These are phyloP conservation scores for Serpula lacrymans DNA, from an alignment of 768 basidiomycete species.

Conservation along the genomic window DNA sequence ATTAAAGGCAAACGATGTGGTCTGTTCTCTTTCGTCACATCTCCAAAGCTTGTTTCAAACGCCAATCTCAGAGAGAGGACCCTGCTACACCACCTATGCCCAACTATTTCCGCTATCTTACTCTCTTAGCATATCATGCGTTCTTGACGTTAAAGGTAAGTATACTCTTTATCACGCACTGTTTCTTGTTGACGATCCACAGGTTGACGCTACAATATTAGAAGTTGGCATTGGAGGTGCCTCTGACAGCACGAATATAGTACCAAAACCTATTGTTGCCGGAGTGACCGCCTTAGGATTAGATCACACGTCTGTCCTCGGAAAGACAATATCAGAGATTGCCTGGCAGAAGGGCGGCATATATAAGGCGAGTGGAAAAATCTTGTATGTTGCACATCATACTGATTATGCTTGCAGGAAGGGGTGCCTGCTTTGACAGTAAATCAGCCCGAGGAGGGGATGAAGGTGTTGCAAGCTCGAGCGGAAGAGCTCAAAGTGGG, in stretches of 20 bases:
- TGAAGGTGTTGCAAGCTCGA: constrained; percentile 62
- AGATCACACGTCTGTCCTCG: constrained; percentile 86
- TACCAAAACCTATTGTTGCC: constrained; percentile 85
- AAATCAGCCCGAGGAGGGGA: constrained; percentile 64
- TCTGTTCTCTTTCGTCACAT: constrained; percentile 30
- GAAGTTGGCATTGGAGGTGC: constrained; percentile 96
- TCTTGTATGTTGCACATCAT: neutral
- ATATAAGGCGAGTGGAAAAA: constrained; percentile 62
- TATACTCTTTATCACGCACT: neutral
- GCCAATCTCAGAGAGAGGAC: constrained; percentile 36
- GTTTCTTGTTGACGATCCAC: neutral
- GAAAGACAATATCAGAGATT: constrained; percentile 85
- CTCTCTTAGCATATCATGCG: constrained; percentile 87
- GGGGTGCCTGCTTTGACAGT: constrained; percentile 86
- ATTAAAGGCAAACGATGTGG: constrained; percentile 59
- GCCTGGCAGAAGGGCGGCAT: constrained; percentile 97
- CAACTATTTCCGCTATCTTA: constrained; percentile 91
- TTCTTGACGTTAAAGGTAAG: constrained; percentile 70
- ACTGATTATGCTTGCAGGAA: constrained; percentile 46
- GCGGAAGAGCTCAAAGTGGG: constrained; percentile 66
- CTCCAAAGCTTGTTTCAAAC: neutral
- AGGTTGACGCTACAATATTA: constrained; percentile 85
- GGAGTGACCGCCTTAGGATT: constrained; percentile 89
- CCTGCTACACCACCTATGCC: constrained; percentile 68
- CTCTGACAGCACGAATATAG: constrained; percentile 94